Conservation (phyloP, 225 moss, liverwort and hornwort species). For the Climacium dendroides region DNA sequence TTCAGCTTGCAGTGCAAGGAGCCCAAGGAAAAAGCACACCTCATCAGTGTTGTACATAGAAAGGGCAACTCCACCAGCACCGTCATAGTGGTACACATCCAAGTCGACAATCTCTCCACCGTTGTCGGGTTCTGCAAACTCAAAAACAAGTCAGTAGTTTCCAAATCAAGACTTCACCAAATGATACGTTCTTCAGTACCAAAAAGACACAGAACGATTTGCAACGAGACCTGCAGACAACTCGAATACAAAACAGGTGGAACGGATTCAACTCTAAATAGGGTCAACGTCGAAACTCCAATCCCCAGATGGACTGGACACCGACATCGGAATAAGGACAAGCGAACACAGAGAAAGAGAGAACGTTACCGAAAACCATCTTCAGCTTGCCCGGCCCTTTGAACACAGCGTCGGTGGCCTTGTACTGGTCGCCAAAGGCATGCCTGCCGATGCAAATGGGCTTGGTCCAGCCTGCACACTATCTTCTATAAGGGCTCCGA, state of each 20-base stretch:
- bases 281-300: background rate
- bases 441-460: constrained; percentile 98
- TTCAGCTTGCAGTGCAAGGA: background rate
- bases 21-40: constrained; percentile 12
- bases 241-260: background rate
- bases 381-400: constrained; percentile 86
- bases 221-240: background rate
- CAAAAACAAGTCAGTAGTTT: background rate
- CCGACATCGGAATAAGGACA: background rate
- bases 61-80: constrained; percentile 76
- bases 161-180: background rate
- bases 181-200: background rate
- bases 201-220: background rate
- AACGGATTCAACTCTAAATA: background rate
- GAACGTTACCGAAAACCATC: constrained; percentile 60
- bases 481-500: background rate
- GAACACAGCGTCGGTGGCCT: constrained; percentile 77
- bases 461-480: constrained; percentile 59
- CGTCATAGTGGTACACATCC: constrained; percentile 66
- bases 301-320: background rate
- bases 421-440: constrained; percentile 90
- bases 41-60: constrained; percentile 96
- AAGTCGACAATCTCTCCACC: constrained; percentile 48
- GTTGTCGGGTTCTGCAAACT: constrained; percentile 54
- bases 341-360: background rate